These are phyloP conservation scores for Auricularia auricula-judae DNA, from an alignment of 768 basidiomycete species.

Conservation along the genomic window DNA sequence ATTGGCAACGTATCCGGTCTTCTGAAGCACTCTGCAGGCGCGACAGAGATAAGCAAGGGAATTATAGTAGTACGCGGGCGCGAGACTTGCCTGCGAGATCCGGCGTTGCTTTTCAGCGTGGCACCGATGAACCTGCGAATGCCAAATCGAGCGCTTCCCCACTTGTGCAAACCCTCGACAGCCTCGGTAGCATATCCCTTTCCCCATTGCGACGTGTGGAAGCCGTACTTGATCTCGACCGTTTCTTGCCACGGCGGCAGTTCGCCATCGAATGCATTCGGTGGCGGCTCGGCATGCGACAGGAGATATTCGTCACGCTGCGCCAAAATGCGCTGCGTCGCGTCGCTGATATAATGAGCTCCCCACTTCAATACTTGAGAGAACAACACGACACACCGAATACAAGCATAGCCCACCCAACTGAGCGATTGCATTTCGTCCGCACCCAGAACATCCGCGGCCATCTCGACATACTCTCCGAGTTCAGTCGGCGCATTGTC, in stretches of 20 bases:
- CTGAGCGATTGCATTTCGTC: not conserved
- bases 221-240: not conserved
- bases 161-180: not conserved
- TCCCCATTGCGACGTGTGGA: not conserved
- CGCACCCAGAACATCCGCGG: not conserved
- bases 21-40: not conserved
- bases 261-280: not conserved
- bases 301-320: not conserved
- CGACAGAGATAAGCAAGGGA: not conserved
- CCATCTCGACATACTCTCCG: not conserved
- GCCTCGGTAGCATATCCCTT: not conserved
- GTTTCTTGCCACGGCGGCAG: not conserved
- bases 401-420: not conserved
- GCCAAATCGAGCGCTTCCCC: not conserved
- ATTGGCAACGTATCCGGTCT: not conserved
- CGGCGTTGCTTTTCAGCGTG: not conserved
- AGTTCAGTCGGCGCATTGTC: not conserved
- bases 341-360: not conserved
- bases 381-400: not conserved
- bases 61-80: not conserved
- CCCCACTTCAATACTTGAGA: too few relatives aligned
- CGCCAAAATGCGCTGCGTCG: not conserved
- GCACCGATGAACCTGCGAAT: not conserved
- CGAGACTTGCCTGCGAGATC: not conserved
- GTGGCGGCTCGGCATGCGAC: not conserved